These are phyloP conservation scores for Nepenthes gracilis DNA, from an alignment of 148 eudicot genomes.

Conservation along the genomic window DNA sequence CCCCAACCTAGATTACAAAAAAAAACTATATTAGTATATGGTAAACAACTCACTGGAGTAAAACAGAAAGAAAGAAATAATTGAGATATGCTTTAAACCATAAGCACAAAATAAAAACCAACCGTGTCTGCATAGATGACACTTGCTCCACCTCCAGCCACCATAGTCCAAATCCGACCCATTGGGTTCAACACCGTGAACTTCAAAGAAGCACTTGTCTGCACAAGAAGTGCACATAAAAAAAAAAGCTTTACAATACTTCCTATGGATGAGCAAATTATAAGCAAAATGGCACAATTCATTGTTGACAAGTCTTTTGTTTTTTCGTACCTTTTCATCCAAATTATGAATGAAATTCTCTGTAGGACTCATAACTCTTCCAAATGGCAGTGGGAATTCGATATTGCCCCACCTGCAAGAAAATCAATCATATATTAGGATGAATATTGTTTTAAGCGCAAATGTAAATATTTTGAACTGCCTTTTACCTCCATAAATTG, in stretches of 20 bases:
- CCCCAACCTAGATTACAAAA: slow-evolving; percentile 51
- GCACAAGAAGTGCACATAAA: slow-evolving; percentile 11
- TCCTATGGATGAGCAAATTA: not conserved
- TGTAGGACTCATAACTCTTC: slow-evolving; percentile 92
- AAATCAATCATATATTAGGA: not conserved
- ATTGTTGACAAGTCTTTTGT: too few species aligned
- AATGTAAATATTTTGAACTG: not conserved
- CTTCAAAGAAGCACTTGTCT: slow-evolving; percentile 88
- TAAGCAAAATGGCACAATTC: too few species aligned
- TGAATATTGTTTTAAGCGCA: not conserved
- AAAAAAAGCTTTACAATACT: not conserved
- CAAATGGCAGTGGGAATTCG: slow-evolving; percentile 94
- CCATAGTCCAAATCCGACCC: slow-evolving; percentile 95
- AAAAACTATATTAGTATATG: not conserved
- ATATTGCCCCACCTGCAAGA: slow-evolving; percentile 70
- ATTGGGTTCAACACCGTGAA: slow-evolving; percentile 75
- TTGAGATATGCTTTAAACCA: not conserved
- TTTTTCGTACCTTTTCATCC: slow-evolving; percentile 73
- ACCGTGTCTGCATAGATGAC: slow-evolving; percentile 94
- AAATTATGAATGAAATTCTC: slow-evolving; percentile 83
- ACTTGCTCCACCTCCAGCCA: slow-evolving; percentile 94
- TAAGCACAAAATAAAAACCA: slow-evolving; percentile 6
- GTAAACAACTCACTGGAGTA: not conserved
- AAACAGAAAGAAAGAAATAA: not conserved
- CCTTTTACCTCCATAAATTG: not conserved